Conservation (phyloP, 1,284 basidiomycete genomes). For the Ceratobasidium sp. region DNA sequence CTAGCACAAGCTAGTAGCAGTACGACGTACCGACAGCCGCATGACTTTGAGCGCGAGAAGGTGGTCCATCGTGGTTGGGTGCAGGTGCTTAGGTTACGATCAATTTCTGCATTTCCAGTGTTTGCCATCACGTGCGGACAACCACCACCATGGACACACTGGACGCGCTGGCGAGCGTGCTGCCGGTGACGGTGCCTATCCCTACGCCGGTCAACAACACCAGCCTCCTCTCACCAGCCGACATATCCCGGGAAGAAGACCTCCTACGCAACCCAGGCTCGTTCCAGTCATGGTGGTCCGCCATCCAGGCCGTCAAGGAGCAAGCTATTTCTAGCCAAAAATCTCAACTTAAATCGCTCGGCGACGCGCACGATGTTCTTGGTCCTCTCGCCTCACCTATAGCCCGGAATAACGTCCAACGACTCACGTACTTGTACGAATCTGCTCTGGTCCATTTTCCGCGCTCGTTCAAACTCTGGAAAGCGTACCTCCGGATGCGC, state of each 20-base stretch:
- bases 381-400: conserved; percentile 79
- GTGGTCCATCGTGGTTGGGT: conserved; percentile 59
- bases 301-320: conserved; percentile 83
- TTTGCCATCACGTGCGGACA: conserved; percentile 23
- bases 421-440: conserved; percentile 92
- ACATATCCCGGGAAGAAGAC: conserved; percentile 93
- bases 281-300: conserved; percentile 90
- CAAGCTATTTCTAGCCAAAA: conserved; percentile 67
- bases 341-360: conserved; percentile 27
- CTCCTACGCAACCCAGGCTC: conserved; percentile 92
- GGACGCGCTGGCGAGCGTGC: conserved; percentile 66
- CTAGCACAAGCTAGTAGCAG: conserved; percentile 18
- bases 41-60: conserved; percentile 80
- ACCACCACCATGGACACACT: conserved; percentile 50
- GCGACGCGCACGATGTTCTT: conserved; percentile 58
- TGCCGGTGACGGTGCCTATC: conserved; percentile 86
- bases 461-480: conserved; percentile 94
- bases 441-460: conserved; percentile 90
- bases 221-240: conserved; percentile 77
- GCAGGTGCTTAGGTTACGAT: no score
- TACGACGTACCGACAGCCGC: conserved; percentile 74
- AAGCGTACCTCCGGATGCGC: conserved; percentile 86
- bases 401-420: conserved; percentile 80
- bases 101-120: no score
- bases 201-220: conserved; percentile 84